phyloP scores from a whole-genome alignment of 768 basidiomycete species.

The Ramaria sp. region DNA sequence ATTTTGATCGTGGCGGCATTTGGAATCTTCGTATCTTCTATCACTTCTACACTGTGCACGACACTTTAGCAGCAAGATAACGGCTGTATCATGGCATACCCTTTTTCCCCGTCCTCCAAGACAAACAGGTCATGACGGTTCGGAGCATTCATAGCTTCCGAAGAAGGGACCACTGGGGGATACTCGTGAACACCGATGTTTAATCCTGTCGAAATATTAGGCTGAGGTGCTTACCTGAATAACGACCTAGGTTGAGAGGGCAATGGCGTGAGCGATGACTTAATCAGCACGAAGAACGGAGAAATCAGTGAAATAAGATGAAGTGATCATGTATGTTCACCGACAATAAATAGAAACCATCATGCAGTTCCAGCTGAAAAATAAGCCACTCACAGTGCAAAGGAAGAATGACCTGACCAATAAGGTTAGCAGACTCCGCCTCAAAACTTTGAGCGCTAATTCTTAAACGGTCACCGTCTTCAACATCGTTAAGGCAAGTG shows the following conservation, averaged over 20 bases:
- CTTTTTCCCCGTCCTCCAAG: conserved; percentile 86
- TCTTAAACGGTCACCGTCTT: neutral
- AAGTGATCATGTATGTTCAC: conserved; percentile 48
- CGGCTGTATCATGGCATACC: conserved; percentile 44
- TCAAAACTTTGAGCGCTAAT: neutral
- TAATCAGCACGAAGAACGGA: neutral
- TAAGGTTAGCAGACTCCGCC: neutral
- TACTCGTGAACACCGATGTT: neutral
- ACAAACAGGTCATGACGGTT: conserved; percentile 85
- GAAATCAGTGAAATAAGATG: conserved; percentile 31
- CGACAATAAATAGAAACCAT: conserved; percentile 62
- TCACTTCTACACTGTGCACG: conserved; percentile 64
- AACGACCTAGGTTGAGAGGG: too few species aligned
- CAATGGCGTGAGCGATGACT: conserved; percentile 2
- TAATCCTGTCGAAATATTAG: too few species aligned
- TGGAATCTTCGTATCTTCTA: conserved; percentile 94
- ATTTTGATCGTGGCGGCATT: conserved; percentile 94
- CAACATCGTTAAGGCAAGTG: conserved; percentile 60
- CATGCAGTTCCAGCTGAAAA: conserved; percentile 19
- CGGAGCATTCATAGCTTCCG: conserved; percentile 78
- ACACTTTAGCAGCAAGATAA: conserved; percentile 6
- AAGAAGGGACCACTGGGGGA: neutral
- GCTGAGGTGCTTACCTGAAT: too few species aligned
- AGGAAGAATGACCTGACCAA: neutral
- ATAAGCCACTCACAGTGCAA: conserved; percentile 12